Percentiles rank a stretch among this genome's conserved stretches.
These are phyloP conservation scores for Coemansia sp. DNA, from an alignment of 192 early-diverging fungal genomes.

Conservation along the genomic window DNA sequence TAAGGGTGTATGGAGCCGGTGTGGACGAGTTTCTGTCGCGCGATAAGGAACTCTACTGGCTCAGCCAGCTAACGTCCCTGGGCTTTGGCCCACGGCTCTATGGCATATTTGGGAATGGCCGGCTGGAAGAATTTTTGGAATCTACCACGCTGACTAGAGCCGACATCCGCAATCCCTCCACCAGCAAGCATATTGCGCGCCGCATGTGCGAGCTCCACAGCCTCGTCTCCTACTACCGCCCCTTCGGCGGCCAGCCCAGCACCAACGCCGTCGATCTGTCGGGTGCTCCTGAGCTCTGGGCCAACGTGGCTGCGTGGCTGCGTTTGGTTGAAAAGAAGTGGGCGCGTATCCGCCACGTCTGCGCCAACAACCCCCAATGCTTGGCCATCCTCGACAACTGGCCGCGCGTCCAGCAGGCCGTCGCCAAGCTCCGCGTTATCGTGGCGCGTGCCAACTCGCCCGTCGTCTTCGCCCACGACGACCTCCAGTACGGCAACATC, in stretches of 20 bases:
- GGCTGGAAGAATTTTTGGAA: constrained; percentile 82
- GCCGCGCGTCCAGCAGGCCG: constrained; percentile 34
- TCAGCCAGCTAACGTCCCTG: constrained; percentile 64
- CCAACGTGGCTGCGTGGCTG: constrained; percentile 67
- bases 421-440: constrained; percentile 51
- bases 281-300: constrained; percentile 64
- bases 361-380: constrained; percentile 16
- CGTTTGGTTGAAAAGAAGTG: constrained; percentile 34
- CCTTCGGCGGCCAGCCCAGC: constrained; percentile 15
- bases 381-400: constrained; percentile 33
- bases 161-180: constrained; percentile 65
- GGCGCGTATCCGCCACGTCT: constrained; percentile 18
- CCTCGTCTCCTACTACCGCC: constrained; percentile 65
- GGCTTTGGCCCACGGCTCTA: constrained; percentile 76
- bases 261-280: not conserved
- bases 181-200: constrained; percentile 70
- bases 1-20: constrained; percentile 81
- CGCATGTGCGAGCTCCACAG: constrained; percentile 73
- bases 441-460: constrained; percentile 61
- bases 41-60: constrained; percentile 79
- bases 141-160: constrained; percentile 67
- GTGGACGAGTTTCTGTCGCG: constrained; percentile 77
- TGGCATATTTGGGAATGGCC: constrained; percentile 80
- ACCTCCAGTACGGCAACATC: constrained; percentile 88
- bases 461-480: constrained; percentile 88